Evolutionary conservation across 257 asterid species (phyloP).

Genomic region (Nicotiana tabacum): DNA sequence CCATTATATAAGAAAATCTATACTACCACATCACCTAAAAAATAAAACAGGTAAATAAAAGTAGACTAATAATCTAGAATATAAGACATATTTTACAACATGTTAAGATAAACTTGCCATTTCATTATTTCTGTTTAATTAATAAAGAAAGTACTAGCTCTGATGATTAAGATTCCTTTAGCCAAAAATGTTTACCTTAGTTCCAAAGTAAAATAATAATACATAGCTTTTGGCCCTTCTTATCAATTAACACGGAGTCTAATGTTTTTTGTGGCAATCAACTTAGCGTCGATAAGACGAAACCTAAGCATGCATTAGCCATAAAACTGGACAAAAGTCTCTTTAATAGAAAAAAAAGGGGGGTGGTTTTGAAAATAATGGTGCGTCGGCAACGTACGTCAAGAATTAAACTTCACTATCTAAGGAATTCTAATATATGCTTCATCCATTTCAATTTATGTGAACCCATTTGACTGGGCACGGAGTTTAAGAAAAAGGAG

Average conservation of each 20-base stretch:
- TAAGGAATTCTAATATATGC: no score
- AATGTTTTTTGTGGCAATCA: not conserved
- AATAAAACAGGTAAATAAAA: no score
- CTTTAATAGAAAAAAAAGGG: slow-evolving; percentile 1
- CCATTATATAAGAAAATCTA: no score
- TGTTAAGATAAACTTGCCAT: not conserved
- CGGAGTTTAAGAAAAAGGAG: no score
- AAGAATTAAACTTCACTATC: not conserved
- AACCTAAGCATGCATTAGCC: not conserved
- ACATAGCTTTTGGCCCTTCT: not conserved
- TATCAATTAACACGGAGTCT: not conserved
- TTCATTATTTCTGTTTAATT: not conserved
- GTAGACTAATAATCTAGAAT: no score
- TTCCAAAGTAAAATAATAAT: not conserved
- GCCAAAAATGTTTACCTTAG: not conserved
- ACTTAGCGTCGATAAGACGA: slow-evolving; percentile 26
- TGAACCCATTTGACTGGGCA: no score
- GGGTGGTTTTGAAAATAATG: slow-evolving; percentile 14
- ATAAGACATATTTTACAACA: no score
- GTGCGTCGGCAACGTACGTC: slow-evolving; percentile 22
- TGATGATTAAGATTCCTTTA: not conserved
- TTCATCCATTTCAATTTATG: no score
- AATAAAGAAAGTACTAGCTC: not conserved
- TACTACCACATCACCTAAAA: no score
- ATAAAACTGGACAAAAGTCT: slow-evolving; percentile 5